A percentile compares a stretch with the other conserved stretches of the same genome.
Evolutionary conservation across 2,329 filamentous ascomycete species (phyloP).

Genomic region (Sporothrix euskadiensis): DNA sequence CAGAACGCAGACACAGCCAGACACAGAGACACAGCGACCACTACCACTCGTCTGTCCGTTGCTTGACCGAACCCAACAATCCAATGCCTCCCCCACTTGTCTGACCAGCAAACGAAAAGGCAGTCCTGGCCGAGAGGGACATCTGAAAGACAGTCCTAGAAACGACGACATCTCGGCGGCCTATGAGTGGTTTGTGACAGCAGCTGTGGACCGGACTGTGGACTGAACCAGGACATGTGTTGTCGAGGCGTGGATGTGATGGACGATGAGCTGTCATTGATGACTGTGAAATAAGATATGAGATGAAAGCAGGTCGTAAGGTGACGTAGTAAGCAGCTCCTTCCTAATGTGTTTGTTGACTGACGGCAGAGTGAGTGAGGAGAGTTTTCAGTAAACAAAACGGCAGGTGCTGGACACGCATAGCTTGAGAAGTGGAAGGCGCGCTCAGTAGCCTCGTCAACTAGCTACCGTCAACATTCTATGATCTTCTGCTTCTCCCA

Average conservation of each 20-base stretch:
- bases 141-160: neutral
- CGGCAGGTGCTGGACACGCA: neutral
- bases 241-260: neutral
- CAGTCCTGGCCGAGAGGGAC: neutral
- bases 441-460: neutral
- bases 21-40: too few relatives aligned
- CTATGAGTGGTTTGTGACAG: neutral
- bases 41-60: neutral
- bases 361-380: neutral
- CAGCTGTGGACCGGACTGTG: neutral
- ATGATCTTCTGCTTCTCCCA: neutral
- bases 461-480: neutral
- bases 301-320: neutral
- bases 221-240: neutral
- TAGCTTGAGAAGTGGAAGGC: neutral
- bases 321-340: neutral
- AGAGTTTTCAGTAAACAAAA: neutral
- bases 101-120: neutral
- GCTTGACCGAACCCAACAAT: neutral
- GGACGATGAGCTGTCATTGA: neutral
- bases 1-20: too few relatives aligned
- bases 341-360: neutral
- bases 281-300: neutral
- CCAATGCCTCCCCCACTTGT: neutral
- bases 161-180: constrained; percentile 3